Base-by-base conservation (phyloP, 768 basidiomycete genomes). In the Cyathus striatus region DNA sequence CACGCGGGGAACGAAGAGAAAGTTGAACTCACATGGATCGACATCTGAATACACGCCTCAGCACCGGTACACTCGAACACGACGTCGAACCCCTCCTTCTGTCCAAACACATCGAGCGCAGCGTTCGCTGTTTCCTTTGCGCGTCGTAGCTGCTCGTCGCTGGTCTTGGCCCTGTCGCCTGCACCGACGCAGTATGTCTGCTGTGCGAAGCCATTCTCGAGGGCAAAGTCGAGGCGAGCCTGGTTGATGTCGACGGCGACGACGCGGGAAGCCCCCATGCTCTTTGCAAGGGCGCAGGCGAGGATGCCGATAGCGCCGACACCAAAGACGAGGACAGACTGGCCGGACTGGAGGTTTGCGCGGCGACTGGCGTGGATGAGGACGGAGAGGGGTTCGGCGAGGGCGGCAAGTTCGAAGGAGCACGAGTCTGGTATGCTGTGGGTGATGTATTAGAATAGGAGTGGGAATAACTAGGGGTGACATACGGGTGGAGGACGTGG, bases 11-110 rank as follows among this genome's bases (percentile, higher is more conserved):
- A 41, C 10, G 40, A 30, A 25, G 38, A 50, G 38, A 27, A 42
- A 39, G 43, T 33, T 32, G 42, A 12, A 75, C 90, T 73, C 68
- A 93, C 90, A 66, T 88, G 80, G 48, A 94, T 75, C 40, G 88
- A 84, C 80, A 90, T 83, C 59, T 95, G 91, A 57, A 95, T 90
- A 57, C 88, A 90, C 25, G 81, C 73, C 62, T 95, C 92, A 2
- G 90, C 91, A 48, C 94, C 94, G 10, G 92, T 93, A 65, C 94
- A 98, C 63, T 98, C 94, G 56, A 94, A 89, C 38, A 97, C 85
- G 56, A 89, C 72, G 61, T 96, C 92, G 64, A 91, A 95, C 23
- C 95, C 95, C 21, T 90, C 83, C 18, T 70, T 69, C 46, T 73
- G 65, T 46, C 63, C 68, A 56, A 90, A 87, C 41, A 70, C 61